A percentile compares a stretch with the other conserved stretches of the same genome.
Conservation (phyloP, 352 stramenopile genomes). For the Pythium aristosporum region DNA sequence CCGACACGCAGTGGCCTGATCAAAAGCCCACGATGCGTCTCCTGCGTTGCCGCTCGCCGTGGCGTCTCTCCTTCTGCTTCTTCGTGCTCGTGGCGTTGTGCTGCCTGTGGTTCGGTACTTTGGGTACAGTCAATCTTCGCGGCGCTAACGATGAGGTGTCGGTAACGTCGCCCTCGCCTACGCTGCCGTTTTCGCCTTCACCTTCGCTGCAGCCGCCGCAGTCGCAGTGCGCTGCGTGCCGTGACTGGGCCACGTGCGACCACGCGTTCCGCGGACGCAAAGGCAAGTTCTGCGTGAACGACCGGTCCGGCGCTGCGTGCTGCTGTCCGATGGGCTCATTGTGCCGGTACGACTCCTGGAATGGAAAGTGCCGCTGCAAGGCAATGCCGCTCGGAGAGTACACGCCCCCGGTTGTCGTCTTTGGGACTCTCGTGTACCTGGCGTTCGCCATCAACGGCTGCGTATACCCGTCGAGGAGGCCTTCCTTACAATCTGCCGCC, state of each 20-base stretch:
- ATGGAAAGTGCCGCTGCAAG: not conserved
- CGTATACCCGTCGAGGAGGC: not conserved
- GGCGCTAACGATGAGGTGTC: too few species aligned
- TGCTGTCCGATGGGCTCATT: not conserved
- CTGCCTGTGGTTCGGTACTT: not conserved
- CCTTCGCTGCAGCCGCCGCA: not conserved
- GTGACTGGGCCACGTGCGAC: slow-evolving; percentile 2
- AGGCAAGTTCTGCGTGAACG: not conserved
- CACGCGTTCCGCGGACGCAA: not conserved
- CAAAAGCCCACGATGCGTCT: too few species aligned
- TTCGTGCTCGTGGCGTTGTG: too few species aligned
- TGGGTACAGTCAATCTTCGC: not conserved
- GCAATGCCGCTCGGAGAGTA: not conserved
- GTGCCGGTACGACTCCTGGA: not conserved
- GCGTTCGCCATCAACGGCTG: not conserved
- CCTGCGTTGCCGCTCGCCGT: too few species aligned
- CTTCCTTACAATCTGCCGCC: not conserved
- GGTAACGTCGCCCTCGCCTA: not conserved
- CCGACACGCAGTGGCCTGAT: too few species aligned
- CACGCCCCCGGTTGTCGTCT: not conserved
- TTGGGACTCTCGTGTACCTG: not conserved
- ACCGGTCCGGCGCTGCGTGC: not conserved
- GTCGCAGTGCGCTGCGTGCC: slow-evolving; percentile 1
- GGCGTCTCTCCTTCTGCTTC: not conserved
- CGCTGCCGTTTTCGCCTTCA: not conserved